These are phyloP conservation scores for Asparagopsis taxiformis DNA, from an alignment of 31 red algal genomes.

Conservation along the genomic window DNA sequence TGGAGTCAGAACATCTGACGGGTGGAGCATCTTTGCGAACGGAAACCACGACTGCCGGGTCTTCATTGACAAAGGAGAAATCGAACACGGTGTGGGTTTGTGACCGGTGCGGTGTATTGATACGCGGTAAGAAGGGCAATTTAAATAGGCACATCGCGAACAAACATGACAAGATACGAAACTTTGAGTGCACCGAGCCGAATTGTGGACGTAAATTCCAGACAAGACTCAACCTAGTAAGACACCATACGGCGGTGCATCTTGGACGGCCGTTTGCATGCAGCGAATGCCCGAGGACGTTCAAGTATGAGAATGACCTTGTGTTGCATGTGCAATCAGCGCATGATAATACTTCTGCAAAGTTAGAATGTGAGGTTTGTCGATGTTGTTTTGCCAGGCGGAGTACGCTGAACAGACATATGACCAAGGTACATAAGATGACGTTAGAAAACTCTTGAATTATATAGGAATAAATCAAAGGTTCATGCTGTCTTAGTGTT, in stretches of 20 bases:
- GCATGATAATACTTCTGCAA: too few species aligned
- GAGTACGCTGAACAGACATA: constrained; percentile 52
- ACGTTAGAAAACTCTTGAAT: too few species aligned
- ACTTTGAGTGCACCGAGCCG: constrained; percentile 24
- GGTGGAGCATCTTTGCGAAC: too few species aligned
- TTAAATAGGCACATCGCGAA: constrained; percentile 59
- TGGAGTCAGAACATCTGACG: too few species aligned
- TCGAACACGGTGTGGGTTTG: constrained; percentile 37
- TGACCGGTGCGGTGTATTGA: constrained; percentile 38
- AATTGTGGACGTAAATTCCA: too few species aligned
- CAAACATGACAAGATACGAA: constrained; percentile 59
- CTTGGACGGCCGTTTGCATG: constrained; percentile 41
- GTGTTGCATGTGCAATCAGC: constrained; percentile 18
- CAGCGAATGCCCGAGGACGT: constrained; percentile 18
- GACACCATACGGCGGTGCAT: constrained; percentile 58
- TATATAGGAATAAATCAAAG: too few species aligned
- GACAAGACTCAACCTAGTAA: constrained; percentile 58
- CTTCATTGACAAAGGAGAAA: neutral
- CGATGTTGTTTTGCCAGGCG: constrained; percentile 51
- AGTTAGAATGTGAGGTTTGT: constrained; percentile 2
- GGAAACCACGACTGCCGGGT: too few species aligned
- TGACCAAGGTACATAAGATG: constrained; percentile 48
- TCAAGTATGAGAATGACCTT: constrained; percentile 39
- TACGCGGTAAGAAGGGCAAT: constrained; percentile 62
- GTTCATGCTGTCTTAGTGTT: too few species aligned